Evolutionary conservation across 441 rosid genomes (phyloP).

Genomic region (Erodium texanum): DNA sequence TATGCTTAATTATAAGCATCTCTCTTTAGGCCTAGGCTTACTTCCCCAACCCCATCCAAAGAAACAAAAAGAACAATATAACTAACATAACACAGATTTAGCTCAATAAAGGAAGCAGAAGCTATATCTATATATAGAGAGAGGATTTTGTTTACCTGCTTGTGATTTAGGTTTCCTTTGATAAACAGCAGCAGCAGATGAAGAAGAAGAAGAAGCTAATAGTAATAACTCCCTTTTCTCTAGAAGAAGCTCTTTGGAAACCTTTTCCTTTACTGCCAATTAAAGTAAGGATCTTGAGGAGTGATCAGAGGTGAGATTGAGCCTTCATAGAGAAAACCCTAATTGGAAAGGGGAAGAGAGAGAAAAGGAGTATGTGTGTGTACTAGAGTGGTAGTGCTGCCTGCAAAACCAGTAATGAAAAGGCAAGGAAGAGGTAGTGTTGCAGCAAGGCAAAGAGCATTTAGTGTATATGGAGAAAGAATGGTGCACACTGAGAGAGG

Average conservation of each 20-base stretch:
- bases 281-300: slow-evolving; percentile 11
- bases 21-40: too few relatives aligned
- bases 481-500: neutral
- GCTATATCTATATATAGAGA: too few relatives aligned
- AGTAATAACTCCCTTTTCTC: slow-evolving; percentile 24
- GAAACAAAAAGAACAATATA: neutral
- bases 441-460: slow-evolving; percentile 11
- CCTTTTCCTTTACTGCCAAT: slow-evolving; percentile 26
- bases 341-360: slow-evolving; percentile 19
- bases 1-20: too few relatives aligned
- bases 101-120: slow-evolving; percentile 18
- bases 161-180: slow-evolving; percentile 36
- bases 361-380: slow-evolving; percentile 16
- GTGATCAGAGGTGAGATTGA: slow-evolving; percentile 18
- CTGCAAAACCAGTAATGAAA: too few relatives aligned
- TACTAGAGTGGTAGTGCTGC: too few relatives aligned
- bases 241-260: slow-evolving; percentile 34
- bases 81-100: slow-evolving; percentile 22
- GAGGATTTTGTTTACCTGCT: slow-evolving; percentile 21
- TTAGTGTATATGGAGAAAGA: neutral
- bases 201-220: slow-evolving; percentile 27
- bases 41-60: slow-evolving; percentile 15
- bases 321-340: slow-evolving; percentile 29
- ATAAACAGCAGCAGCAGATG: slow-evolving; percentile 34
- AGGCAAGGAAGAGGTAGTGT: neutral